These are phyloP conservation scores for Cryoendolithus antarcticus DNA, from an alignment of 2,329 filamentous ascomycete genomes.

Conservation along the genomic window DNA sequence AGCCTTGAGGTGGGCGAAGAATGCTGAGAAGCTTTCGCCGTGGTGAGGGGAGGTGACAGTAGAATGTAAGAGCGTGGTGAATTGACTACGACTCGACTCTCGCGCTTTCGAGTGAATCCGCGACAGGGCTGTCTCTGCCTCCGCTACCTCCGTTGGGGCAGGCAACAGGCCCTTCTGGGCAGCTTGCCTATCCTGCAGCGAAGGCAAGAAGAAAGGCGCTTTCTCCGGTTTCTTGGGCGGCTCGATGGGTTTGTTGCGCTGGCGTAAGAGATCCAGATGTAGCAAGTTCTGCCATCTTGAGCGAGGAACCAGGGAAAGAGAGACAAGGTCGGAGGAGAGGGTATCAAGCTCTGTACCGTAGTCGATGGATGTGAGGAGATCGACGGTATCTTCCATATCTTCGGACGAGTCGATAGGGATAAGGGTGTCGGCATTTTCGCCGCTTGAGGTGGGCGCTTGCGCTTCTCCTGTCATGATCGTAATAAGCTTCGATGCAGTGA, in stretches of 20 bases:
- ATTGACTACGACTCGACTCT: constrained; percentile 19
- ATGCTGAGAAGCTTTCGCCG: constrained; percentile 49
- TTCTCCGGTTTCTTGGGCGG: constrained; percentile 85
- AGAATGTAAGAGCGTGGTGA: constrained; percentile 38
- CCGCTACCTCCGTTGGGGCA: constrained; percentile 9
- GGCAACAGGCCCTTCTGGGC: constrained; percentile 6
- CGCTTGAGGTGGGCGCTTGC: constrained; percentile 57
- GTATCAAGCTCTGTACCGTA: constrained; percentile 31
- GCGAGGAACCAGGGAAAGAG: constrained; percentile 77
- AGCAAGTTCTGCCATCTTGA: constrained; percentile 89
- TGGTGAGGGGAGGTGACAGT: constrained; percentile 15
- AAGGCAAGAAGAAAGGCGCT: constrained; percentile 87
- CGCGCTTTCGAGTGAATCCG: constrained; percentile 18
- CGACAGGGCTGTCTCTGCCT: constrained; percentile 19
- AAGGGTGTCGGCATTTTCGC: constrained; percentile 64
- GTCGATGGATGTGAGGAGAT: constrained; percentile 36
- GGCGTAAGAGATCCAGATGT: constrained; percentile 78
- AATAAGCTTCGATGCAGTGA: constrained; percentile 63
- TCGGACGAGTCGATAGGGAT: constrained; percentile 65
- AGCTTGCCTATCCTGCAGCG: constrained; percentile 33
- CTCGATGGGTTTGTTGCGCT: constrained; percentile 88
- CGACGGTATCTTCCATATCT: constrained; percentile 38
- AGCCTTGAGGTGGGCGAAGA: constrained; percentile 67
- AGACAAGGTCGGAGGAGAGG: constrained; percentile 70
- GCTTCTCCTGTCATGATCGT: constrained; percentile 38